Conservation (phyloP, 805 yeast species). For the Starmerella vitae region DNA sequence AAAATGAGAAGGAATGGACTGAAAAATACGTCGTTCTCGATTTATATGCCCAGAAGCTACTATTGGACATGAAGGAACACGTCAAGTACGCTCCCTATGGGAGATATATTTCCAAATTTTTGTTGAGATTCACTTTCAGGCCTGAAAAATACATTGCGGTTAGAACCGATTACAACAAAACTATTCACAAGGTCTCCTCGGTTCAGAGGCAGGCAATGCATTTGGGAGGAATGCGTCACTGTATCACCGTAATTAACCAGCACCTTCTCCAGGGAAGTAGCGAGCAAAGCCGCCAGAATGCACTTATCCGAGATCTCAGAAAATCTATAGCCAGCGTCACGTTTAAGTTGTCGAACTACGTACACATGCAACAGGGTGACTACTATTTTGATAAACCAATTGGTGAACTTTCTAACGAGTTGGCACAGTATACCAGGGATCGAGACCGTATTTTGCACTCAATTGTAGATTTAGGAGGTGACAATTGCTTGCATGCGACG, state of each 20-base stretch:
- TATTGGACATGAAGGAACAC: conserved; percentile 30
- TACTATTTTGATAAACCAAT: not conserved
- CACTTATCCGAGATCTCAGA: conserved; percentile 2
- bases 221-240: conserved; percentile 52
- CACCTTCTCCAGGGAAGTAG: conserved; percentile 1
- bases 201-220: conserved; percentile 41
- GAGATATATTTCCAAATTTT: conserved; percentile 22
- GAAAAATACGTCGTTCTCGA: not conserved
- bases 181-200: conserved; percentile 25
- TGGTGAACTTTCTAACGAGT: not conserved
- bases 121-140: not conserved
- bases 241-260: conserved; percentile 54
- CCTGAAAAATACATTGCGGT: not conserved
- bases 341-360: not conserved
- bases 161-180: not conserved
- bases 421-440: conserved; percentile 2
- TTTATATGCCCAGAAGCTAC: conserved; percentile 16
- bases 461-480: conserved; percentile 32
- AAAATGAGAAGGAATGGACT: not conserved
- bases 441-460: conserved; percentile 5
- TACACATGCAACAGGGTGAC: not conserved
- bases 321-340: not conserved
- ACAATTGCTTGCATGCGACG: conserved; percentile 71
- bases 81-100: conserved; percentile 54
- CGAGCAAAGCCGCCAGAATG: not conserved